Evolutionary conservation across 352 stramenopile species (phyloP).

Genomic region (Poterioochromonas sp.): DNA sequence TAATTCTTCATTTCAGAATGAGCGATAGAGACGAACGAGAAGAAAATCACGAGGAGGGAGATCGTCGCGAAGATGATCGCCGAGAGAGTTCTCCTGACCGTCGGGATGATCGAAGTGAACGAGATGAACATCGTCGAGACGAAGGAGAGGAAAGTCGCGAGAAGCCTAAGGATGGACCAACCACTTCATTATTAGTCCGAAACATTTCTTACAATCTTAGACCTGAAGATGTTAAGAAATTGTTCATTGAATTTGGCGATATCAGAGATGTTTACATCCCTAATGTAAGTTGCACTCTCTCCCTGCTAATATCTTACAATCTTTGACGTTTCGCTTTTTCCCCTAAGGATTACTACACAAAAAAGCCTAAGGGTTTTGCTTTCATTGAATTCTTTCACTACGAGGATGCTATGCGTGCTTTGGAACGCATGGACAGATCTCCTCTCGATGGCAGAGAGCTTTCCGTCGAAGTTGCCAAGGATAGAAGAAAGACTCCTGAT

Average conservation of each 20-base stretch:
- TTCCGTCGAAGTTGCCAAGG: slow-evolving; percentile 44
- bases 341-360: not conserved
- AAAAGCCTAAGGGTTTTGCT: slow-evolving; percentile 43
- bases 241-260: slow-evolving; percentile 44
- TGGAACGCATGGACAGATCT: slow-evolving; percentile 41
- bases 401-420: slow-evolving; percentile 35
- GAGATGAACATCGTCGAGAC: not conserved
- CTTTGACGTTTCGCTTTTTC: not conserved
- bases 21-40: not conserved
- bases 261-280: slow-evolving; percentile 48
- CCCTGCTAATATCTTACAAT: slow-evolving; percentile 10
- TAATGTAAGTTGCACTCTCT: slow-evolving; percentile 33
- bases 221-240: slow-evolving; percentile 40
- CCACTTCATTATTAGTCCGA: slow-evolving; percentile 42
- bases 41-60: not conserved
- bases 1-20: not conserved
- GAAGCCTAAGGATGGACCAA: not conserved
- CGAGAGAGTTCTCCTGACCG: not conserved
- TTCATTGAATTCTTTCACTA: slow-evolving; percentile 47
- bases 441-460: slow-evolving; percentile 43
- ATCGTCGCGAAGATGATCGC: not conserved
- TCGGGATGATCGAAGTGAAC: not conserved
- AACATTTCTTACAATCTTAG: slow-evolving; percentile 44
- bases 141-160: not conserved
- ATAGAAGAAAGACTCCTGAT: slow-evolving; percentile 28